Conservation (phyloP, 805 yeast species). For the Kuraishia ogatae region DNA sequence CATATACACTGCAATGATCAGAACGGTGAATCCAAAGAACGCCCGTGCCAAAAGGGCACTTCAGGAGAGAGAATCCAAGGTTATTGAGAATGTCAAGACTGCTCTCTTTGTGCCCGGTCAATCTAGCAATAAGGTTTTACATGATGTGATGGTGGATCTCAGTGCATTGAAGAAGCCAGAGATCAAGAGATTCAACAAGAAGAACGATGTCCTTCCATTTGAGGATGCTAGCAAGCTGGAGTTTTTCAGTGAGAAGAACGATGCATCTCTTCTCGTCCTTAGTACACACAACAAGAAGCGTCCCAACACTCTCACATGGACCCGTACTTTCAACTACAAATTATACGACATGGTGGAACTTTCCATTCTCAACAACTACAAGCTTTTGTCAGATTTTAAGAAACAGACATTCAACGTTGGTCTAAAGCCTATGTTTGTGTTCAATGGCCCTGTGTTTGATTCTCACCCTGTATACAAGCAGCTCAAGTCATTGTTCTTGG, state of each 20-base stretch:
- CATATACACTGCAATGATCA: constrained; percentile 19
- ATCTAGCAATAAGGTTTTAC: constrained; percentile 68
- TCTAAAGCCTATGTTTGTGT: constrained; percentile 86
- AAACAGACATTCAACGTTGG: constrained; percentile 79
- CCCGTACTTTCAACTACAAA: constrained; percentile 84
- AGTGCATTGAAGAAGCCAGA: constrained; percentile 88
- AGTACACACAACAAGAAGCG: constrained; percentile 82
- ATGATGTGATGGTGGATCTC: constrained; percentile 84
- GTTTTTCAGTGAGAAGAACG: constrained; percentile 93
- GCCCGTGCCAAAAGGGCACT: constrained; percentile 94
- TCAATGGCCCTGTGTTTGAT: constrained; percentile 90
- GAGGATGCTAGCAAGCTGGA: constrained; percentile 83
- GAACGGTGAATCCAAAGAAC: constrained; percentile 75
- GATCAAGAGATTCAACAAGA: constrained; percentile 77
- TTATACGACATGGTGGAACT: constrained; percentile 93
- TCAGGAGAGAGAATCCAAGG: constrained; percentile 80
- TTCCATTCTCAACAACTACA: constrained; percentile 57
- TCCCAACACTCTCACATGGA: constrained; percentile 82
- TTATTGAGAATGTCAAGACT: constrained; percentile 81
- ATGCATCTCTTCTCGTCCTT: constrained; percentile 74
- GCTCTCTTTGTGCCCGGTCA: constrained; percentile 91
- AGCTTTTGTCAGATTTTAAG: constrained; percentile 73
- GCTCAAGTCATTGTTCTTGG: constrained; percentile 80
- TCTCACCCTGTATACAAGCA: constrained; percentile 80
- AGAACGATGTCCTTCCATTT: constrained; percentile 86